phyloP scores from a whole-genome alignment of 2,329 filamentous ascomycete species.

The Fusarium nurragi region DNA sequence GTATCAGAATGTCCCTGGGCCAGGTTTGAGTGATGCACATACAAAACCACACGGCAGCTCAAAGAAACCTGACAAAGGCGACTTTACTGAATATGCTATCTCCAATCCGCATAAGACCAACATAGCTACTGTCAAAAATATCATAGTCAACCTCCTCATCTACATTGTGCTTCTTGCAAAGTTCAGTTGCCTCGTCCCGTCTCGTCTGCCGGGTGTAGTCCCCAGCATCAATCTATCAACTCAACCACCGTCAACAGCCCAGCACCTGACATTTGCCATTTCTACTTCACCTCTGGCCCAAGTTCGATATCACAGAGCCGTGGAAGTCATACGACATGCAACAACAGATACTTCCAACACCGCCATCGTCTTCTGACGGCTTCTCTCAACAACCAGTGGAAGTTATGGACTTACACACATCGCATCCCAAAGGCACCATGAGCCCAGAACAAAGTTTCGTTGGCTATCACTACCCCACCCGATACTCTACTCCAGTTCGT shows the following conservation, averaged over 20 bases:
- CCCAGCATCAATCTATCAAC: slow-evolving; percentile 5
- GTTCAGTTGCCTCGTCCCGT: neutral
- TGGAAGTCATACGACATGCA: slow-evolving; percentile 47
- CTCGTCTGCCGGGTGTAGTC: neutral
- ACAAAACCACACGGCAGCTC: slow-evolving; percentile 36
- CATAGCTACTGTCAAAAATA: slow-evolving; percentile 38
- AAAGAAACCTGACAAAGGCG: slow-evolving; percentile 42
- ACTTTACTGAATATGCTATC: slow-evolving; percentile 20
- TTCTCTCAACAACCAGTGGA: slow-evolving; percentile 18
- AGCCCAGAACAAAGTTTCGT: slow-evolving; percentile 15
- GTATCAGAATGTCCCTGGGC: slow-evolving; percentile 24
- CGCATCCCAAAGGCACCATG: slow-evolving; percentile 21
- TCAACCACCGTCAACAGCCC: slow-evolving; percentile 8
- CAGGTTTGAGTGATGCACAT: slow-evolving; percentile 20
- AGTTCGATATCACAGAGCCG: slow-evolving; percentile 3
- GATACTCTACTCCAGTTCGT: slow-evolving; percentile 34
- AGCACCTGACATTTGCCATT: neutral
- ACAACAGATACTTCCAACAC: slow-evolving; percentile 55
- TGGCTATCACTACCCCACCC: slow-evolving; percentile 16
- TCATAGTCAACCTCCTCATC: slow-evolving; percentile 16
- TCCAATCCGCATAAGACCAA: slow-evolving; percentile 33
- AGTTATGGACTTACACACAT: slow-evolving; percentile 32
- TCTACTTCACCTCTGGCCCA: neutral
- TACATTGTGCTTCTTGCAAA: slow-evolving; percentile 25
- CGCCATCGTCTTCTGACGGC: slow-evolving; percentile 52